These are phyloP conservation scores for Cercospora sesami DNA, from an alignment of 2,329 filamentous ascomycete species.

Conservation along the genomic window DNA sequence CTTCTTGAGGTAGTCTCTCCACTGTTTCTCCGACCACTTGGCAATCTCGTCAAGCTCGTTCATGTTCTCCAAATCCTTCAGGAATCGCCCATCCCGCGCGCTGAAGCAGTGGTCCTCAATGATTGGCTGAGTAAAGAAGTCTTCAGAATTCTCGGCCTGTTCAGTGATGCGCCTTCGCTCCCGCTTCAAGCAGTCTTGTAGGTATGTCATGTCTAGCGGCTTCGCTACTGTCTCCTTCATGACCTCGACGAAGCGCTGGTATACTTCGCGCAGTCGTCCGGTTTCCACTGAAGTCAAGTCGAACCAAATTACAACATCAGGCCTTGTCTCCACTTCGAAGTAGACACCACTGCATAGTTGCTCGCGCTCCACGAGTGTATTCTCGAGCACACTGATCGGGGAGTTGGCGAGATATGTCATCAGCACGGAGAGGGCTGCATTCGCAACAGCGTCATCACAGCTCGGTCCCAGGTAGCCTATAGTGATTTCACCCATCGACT, in stretches of 20 bases:
- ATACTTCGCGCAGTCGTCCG: constrained; percentile 77
- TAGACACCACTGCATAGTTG: constrained; percentile 84
- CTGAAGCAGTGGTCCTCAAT: constrained; percentile 94
- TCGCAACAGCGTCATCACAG: constrained; percentile 61
- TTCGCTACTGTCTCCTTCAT: constrained; percentile 77
- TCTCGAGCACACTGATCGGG: constrained; percentile 88
- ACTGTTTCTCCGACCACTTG: constrained; percentile 78
- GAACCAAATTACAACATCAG: constrained; percentile 81
- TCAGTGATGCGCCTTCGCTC: constrained; percentile 81
- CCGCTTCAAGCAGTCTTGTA: constrained; percentile 81
- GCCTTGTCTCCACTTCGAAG: constrained; percentile 75
- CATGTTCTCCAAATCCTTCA: constrained; percentile 45
- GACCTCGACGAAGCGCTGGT: constrained; percentile 80
- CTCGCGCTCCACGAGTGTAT: constrained; percentile 87
- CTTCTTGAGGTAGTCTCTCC: constrained; percentile 76
- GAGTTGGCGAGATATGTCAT: constrained; percentile 89
- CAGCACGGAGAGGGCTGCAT: constrained; percentile 74
- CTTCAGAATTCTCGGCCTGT: constrained; percentile 75
- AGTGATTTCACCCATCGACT: constrained; percentile 84
- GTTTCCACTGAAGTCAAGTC: constrained; percentile 84
- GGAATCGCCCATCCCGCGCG: constrained; percentile 68
- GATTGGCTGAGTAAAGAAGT: constrained; percentile 79
- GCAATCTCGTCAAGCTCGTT: constrained; percentile 66
- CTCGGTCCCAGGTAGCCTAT: constrained; percentile 85
- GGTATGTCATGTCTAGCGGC: constrained; percentile 83